These are phyloP conservation scores for Thelonectria discophora DNA, from an alignment of 2,329 filamentous ascomycete species.

Conservation along the genomic window DNA sequence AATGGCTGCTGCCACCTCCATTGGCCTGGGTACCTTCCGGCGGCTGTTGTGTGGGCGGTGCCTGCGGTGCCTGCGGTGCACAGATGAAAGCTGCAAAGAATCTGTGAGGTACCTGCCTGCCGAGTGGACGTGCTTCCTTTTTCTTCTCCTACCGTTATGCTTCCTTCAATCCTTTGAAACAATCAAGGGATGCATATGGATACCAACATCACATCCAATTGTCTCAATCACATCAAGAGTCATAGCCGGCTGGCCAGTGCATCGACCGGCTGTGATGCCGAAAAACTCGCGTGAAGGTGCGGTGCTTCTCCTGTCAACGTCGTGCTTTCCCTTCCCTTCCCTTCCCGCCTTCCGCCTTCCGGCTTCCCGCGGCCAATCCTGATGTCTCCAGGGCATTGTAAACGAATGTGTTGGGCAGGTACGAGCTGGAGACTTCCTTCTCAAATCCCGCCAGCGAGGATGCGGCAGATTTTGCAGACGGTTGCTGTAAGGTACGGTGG, in stretches of 20 bases:
- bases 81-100: too few relatives aligned
- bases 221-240: not conserved
- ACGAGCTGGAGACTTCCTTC: too few relatives aligned
- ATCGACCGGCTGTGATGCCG: not conserved
- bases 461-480: not conserved
- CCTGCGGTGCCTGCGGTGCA: not conserved
- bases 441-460: too few relatives aligned
- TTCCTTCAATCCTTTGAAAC: not conserved
- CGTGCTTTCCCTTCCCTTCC: not conserved
- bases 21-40: not conserved
- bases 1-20: not conserved
- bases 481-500: too few relatives aligned
- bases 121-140: not conserved
- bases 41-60: not conserved
- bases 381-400: too few relatives aligned
- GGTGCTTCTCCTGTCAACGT: not conserved
- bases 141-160: not conserved
- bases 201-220: not conserved
- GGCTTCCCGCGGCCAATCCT: too few relatives aligned
- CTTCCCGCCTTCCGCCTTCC: too few relatives aligned
- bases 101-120: too few relatives aligned
- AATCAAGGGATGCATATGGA: not conserved
- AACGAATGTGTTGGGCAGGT: too few relatives aligned
- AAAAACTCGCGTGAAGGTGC: not conserved
- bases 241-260: not conserved